Evolutionary conservation across 2,329 filamentous ascomycete genomes (phyloP).

Genomic region (Penicillium crustosum): DNA sequence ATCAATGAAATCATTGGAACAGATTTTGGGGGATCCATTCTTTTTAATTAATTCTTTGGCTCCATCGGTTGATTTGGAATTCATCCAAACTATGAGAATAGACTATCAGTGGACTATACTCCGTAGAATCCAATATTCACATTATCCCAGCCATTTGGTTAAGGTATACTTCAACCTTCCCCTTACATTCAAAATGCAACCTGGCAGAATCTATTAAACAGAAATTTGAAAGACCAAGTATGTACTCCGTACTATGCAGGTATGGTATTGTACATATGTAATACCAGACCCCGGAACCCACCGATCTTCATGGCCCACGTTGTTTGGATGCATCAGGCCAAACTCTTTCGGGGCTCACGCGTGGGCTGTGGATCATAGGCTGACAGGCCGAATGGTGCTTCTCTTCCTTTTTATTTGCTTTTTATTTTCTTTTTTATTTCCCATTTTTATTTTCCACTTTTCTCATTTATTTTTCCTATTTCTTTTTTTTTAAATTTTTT

Average conservation of each 20-base stretch:
- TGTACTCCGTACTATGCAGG: not conserved
- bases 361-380: conserved; percentile 39
- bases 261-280: not conserved
- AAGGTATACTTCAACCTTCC: not conserved
- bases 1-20: conserved; percentile 22
- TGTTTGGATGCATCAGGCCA: conserved; percentile 40
- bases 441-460: not conserved
- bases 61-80: conserved; percentile 19
- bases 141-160: not conserved
- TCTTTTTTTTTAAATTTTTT: not conserved
- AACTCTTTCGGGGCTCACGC: conserved; percentile 37
- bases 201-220: not conserved
- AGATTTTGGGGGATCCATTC: not conserved
- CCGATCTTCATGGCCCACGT: conserved; percentile 38
- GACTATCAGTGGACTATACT: conserved; percentile 4
- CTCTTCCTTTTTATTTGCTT: conserved; percentile 15
- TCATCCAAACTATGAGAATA: not conserved
- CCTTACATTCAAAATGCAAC: not conserved
- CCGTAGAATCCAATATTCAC: not conserved
- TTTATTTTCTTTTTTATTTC: not conserved
- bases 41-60: not conserved
- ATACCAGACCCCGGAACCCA: conserved; percentile 22
- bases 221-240: not conserved
- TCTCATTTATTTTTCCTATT: conserved; percentile 11
- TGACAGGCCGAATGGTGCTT: conserved; percentile 37